Percentiles rank a stretch among this genome's conserved stretches.
Evolutionary conservation across 306 rosid species (phyloP).

Genomic region (Fragaria vesca): DNA sequence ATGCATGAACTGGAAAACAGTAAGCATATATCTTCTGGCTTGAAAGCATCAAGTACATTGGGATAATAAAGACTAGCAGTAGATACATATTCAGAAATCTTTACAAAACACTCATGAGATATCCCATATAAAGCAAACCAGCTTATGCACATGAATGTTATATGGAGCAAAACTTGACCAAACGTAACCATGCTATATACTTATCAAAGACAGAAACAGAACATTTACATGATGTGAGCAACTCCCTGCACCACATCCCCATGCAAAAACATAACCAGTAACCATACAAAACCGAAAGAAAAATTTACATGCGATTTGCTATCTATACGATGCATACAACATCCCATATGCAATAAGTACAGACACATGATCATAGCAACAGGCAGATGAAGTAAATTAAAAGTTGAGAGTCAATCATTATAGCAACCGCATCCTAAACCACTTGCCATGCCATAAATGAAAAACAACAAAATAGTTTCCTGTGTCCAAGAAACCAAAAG

Average conservation of each 20-base stretch:
- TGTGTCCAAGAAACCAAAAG: constrained; percentile 24
- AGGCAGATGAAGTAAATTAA: neutral
- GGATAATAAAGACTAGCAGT: neutral
- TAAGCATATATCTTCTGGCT: neutral
- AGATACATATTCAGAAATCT: neutral
- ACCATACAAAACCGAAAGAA: neutral
- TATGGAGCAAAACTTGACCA: neutral
- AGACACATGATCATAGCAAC: constrained; percentile 2
- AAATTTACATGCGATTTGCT: neutral
- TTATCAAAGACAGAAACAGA: neutral
- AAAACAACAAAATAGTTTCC: constrained; percentile 6
- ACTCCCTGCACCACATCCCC: neutral
- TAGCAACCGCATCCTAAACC: neutral
- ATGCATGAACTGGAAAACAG: neutral
- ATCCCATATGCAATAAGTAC: constrained; percentile 1
- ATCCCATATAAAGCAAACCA: neutral
- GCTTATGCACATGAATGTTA: neutral
- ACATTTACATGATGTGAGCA: neutral
- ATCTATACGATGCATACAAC: neutral
- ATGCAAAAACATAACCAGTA: neutral
- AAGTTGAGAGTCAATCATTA: neutral
- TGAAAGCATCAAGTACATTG: neutral
- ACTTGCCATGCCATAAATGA: neutral
- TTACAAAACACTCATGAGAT: neutral
- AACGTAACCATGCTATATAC: neutral